Evolutionary conservation across 371 early-diverging fungal genomes (phyloP), one percentile per base, ranked within the genome.

Genomic region (Enterocytospora artemiae): DNA sequence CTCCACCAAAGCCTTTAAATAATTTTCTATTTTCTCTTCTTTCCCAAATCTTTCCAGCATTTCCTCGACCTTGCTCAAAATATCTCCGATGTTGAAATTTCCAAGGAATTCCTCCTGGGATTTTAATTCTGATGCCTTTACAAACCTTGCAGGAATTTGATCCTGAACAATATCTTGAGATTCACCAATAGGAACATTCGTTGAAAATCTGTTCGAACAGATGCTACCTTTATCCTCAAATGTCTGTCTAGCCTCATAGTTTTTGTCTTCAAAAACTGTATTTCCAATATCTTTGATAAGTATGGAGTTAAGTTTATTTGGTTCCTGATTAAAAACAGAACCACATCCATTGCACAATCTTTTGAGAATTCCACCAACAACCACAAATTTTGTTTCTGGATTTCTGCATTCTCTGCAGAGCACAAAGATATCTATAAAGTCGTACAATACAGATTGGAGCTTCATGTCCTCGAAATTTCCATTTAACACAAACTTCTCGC

Each of bases 341-440:
- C 79, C 79, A 52, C 79, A 79, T 3, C 76, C 72, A 22, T 57
- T 31, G 64, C 79, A 79, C 39, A 60, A 52, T 48, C 65, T 69
- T n/a, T 50, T 57, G 3, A 76, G 32, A 14, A 33, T 37, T 24
- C 55, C 61, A 30, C 69, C 50, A 4, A 49, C 16, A 60, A 78
- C 63, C 69, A 83, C 82, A 69, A 93, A 82, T 71, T 91, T 90
- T 14, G 98, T 97, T 80, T 97, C 98, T 24, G 98, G 98, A 80
- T 93, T 95, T 64, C 84, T 83, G 83, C 98, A 97, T 46, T 84
- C 81, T 28, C 82, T 83, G 79, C 98, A 97, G 51, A 96, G 81
- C 22, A 97, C 96, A 78, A 89, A 94, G 73, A 86, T 85, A 68
- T 88, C 86, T 65, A 97, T 97, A 73, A 96, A 96, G 14, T 83